Conservation (phyloP, 768 basidiomycete species). For the Tricholoma terreum region DNA sequence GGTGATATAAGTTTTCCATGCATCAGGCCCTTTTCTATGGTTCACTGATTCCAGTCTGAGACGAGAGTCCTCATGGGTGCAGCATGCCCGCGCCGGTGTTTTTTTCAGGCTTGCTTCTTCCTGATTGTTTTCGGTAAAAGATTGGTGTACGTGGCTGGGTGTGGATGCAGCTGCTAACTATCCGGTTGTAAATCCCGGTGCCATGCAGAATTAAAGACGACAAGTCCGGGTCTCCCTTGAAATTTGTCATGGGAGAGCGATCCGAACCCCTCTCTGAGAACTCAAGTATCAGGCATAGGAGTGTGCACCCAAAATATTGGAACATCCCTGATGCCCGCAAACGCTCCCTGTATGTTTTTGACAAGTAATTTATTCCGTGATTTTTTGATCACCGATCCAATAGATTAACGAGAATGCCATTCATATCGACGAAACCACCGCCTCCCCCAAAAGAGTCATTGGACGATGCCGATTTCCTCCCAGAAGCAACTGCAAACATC, state of each 20-base stretch:
- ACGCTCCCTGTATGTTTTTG: no score
- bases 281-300: not conserved
- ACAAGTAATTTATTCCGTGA: no score
- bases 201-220: not conserved
- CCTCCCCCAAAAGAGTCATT: slow-evolving; percentile 50
- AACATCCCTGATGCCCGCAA: not conserved
- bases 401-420: slow-evolving; percentile 39
- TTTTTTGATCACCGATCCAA: no score
- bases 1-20: no score
- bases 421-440: slow-evolving; percentile 37
- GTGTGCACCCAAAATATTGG: not conserved
- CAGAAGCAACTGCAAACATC: slow-evolving; percentile 63
- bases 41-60: no score
- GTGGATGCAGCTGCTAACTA: no score
- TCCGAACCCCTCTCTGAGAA: not conserved
- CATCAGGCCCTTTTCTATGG: no score
- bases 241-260: not conserved
- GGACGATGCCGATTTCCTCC: slow-evolving; percentile 58
- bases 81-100: no score
- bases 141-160: no score
- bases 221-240: not conserved
- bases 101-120: no score
- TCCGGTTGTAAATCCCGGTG: not conserved
- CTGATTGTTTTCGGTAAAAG: no score
- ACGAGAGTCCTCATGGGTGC: no score